These are phyloP conservation scores for Millerozyma acaciae DNA, from an alignment of 805 yeast species.

Conservation along the genomic window DNA sequence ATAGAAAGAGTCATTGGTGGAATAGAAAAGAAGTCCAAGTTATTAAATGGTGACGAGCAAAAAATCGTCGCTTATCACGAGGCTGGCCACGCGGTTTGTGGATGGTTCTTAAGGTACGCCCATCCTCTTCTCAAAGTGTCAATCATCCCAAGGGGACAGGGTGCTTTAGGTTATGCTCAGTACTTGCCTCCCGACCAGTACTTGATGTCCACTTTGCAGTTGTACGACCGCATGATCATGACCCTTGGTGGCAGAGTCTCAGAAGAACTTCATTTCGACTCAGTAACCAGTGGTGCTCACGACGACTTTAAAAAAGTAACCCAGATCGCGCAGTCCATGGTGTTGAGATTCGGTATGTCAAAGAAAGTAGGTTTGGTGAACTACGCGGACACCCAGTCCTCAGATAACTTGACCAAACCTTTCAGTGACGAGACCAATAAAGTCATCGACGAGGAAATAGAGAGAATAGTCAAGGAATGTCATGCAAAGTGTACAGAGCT, in stretches of 20 bases:
- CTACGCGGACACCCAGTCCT: slow-evolving; percentile 64
- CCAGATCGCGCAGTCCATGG: slow-evolving; percentile 90
- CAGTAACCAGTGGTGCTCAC: slow-evolving; percentile 95
- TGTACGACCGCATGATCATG: slow-evolving; percentile 91
- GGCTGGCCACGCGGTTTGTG: slow-evolving; percentile 98
- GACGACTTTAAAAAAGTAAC: slow-evolving; percentile 97
- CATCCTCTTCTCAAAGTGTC: slow-evolving; percentile 95
- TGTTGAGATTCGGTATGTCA: slow-evolving; percentile 89
- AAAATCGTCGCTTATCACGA: slow-evolving; percentile 94
- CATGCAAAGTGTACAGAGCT: slow-evolving; percentile 68
- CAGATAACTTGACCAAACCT: slow-evolving; percentile 73
- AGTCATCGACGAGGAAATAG: slow-evolving; percentile 77
- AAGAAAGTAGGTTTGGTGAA: slow-evolving; percentile 78
- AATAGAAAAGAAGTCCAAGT: slow-evolving; percentile 81
- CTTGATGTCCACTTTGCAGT: slow-evolving; percentile 70
- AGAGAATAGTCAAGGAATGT: slow-evolving; percentile 71
- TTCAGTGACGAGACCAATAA: slow-evolving; percentile 85
- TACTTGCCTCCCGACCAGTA: slow-evolving; percentile 92
- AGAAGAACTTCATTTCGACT: slow-evolving; percentile 85
- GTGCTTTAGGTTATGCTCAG: slow-evolving; percentile 96
- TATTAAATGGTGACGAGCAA: slow-evolving; percentile 82
- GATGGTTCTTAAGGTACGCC: slow-evolving; percentile 89
- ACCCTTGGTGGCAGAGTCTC: slow-evolving; percentile 95
- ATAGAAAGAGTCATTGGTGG: slow-evolving; percentile 98
- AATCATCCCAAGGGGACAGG: slow-evolving; percentile 94